Base-by-base conservation (phyloP, 352 stramenopile genomes). In the Phytophthora sp. region DNA sequence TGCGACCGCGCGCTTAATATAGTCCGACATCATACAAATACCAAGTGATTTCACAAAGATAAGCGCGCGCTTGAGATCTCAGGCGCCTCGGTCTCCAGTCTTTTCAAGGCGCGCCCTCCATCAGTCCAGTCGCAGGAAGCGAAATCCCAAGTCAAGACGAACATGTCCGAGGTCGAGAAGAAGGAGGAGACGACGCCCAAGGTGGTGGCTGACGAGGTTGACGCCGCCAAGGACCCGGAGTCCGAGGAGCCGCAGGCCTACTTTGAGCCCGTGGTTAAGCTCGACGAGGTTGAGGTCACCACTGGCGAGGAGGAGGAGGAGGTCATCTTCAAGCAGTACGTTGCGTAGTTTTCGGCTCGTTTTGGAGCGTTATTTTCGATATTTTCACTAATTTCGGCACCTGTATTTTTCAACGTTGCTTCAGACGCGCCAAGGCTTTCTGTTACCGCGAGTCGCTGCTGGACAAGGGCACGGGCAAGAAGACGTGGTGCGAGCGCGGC, bases 301-400 rank as follows among this genome's bases (percentile, higher is more conserved):
- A 98, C 91, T 15, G 95, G 96, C 67, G 96, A 99, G 81, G 97
- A 99, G 81, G 96, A 99, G 49, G 97, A 99, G 72, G 93, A 98
- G 66, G 89, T 97, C 26, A 46, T 98, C 46, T 98, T 91, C 73
- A 97, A 96, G 70, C 90, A 96, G 89, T 94, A 68, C 45, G 77
- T 82, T 26, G 1, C 16, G 30, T 29, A 33, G 16, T 29, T 9
- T 20, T 29, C 12, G 2, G 31, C 38, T n/a, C n/a, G 20, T 52
- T 29, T 47, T 55, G 24, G 15, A n/a, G 50, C 20, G 53, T 56
- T 38, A 29, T 44, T 54, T 38, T 23, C 18, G 13, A 38, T 26
- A 12, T 31, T 36, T 16, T 3, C 16, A 21, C 13, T 30, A 21
- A 56, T 24, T n/a, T n/a, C n/a, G n/a, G n/a, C n/a, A n/a, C n/a